Conservation (phyloP, 1,139 yeast genomes). For the Debaryomycetaceae sp. region DNA sequence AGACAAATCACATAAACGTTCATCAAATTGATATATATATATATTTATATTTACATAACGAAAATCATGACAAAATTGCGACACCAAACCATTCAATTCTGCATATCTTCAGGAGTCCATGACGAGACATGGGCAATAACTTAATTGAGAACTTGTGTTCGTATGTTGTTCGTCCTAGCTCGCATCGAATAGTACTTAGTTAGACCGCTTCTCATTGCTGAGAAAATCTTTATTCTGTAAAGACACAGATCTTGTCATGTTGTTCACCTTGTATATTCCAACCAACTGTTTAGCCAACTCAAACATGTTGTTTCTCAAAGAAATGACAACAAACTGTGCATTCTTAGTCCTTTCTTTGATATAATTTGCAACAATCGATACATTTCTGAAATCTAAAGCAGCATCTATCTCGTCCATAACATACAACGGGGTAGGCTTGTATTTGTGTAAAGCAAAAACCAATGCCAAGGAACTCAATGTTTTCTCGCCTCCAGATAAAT, state of each 20-base stretch:
- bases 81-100: too few relatives aligned
- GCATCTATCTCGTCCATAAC: slow-evolving; percentile 99
- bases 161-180: too few relatives aligned
- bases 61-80: background rate
- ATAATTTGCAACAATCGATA: slow-evolving; percentile 94
- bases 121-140: too few relatives aligned
- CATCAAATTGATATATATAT: background rate
- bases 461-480: slow-evolving; percentile 92
- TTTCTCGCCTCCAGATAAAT: slow-evolving; percentile 96
- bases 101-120: background rate
- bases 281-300: slow-evolving; percentile 92
- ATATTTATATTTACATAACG: background rate
- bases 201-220: background rate
- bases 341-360: slow-evolving; percentile 93
- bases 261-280: slow-evolving; percentile 91
- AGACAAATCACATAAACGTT: background rate
- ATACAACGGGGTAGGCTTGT: slow-evolving; percentile 94
- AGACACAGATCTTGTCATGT: slow-evolving; percentile 85
- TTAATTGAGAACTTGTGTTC: too few relatives aligned
- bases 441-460: slow-evolving; percentile 94
- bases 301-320: slow-evolving; percentile 95
- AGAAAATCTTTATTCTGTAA: slow-evolving; percentile 57
- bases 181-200: too few relatives aligned
- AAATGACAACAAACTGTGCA: slow-evolving; percentile 95
- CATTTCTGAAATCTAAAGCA: slow-evolving; percentile 94